These are phyloP conservation scores for Thalia dealbata DNA, from an alignment of 176 grass and related monocot species.

Conservation along the genomic window DNA sequence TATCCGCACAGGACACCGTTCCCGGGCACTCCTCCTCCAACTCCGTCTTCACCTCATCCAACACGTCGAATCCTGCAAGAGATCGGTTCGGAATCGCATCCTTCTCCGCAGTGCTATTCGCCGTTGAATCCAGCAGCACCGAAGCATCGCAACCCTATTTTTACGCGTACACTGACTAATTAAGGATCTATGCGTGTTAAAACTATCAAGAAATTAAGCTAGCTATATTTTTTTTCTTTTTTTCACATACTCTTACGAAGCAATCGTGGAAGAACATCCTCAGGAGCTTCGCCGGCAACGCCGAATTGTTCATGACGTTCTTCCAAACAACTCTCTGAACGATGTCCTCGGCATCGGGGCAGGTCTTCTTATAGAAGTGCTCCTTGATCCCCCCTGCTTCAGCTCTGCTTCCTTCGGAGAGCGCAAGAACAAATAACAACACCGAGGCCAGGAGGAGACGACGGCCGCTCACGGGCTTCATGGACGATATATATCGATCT, in stretches of 20 bases:
- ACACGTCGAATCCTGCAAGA: constrained; percentile 57
- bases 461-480: neutral
- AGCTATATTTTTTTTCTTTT: too few relatives aligned
- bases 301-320: constrained; percentile 30
- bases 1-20: constrained; percentile 47
- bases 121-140: constrained; percentile 47
- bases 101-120: constrained; percentile 47
- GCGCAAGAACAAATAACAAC: neutral
- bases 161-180: neutral
- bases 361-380: constrained; percentile 49
- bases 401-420: neutral
- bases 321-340: constrained; percentile 28
- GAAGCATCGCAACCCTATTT: constrained; percentile 76
- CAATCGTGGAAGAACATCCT: constrained; percentile 70
- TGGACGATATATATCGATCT: too few relatives aligned
- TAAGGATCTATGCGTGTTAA: too few relatives aligned
- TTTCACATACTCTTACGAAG: constrained; percentile 45
- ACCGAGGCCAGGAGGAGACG: neutral
- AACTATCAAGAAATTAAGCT: too few relatives aligned
- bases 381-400: constrained; percentile 23
- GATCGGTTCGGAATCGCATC: constrained; percentile 48
- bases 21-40: constrained; percentile 49
- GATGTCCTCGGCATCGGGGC: constrained; percentile 35
- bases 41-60: constrained; percentile 54
- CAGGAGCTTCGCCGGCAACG: constrained; percentile 31